Evolutionary conservation across 2,329 filamentous ascomycete genomes (phyloP), one percentile per base, ranked within the genome.

Genomic region (Xylaria sp.): DNA sequence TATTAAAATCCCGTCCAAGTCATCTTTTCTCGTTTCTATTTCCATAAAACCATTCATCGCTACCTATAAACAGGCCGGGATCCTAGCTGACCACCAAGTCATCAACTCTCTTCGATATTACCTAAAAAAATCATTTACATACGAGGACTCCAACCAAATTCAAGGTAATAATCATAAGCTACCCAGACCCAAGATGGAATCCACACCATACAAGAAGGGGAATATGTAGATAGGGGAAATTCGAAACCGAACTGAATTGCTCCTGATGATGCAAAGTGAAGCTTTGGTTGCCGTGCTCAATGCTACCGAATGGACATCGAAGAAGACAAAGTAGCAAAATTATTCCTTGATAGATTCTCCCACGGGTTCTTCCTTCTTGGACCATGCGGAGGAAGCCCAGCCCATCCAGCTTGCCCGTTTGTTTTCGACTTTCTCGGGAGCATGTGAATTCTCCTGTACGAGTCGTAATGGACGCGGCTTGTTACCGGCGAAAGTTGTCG

Each of bases 381-480:
- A 78, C 77, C 79, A 81, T 33, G 77, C 79, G 12, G 73, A 72
- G 51, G 71, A 71, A 31, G 84, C 83, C 88, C 89, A 90, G 13
- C 88, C 88, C 67, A 90, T 86, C 90, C 90, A 91, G 79, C 88
- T 91, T 23, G 84, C 83, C 57, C 90, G 83, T 82, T 91, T 91
- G 75, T 86, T 86, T 62, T 83, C 80, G 23, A 79, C 78, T 74
- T 85, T 84, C 60, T 88, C 87, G 3, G 60, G 31, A 25, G 82
- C 79, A 73, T 28, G 28, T 28, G 28, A 28, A 28, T 91, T 91
- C 82, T 97, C 93, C 81, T 96, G 92, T 56, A 98, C 94, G 36
- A 99, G 86, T 18, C 95, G 88, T 72, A 99, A 83, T 7, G 95
- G 95, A 43, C 94, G 88, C 67, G 97, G 90, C 81, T 96, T 96